These are phyloP conservation scores for Chrysanthemum makinoi DNA, from an alignment of 129 eudicot genomes.

Conservation along the genomic window DNA sequence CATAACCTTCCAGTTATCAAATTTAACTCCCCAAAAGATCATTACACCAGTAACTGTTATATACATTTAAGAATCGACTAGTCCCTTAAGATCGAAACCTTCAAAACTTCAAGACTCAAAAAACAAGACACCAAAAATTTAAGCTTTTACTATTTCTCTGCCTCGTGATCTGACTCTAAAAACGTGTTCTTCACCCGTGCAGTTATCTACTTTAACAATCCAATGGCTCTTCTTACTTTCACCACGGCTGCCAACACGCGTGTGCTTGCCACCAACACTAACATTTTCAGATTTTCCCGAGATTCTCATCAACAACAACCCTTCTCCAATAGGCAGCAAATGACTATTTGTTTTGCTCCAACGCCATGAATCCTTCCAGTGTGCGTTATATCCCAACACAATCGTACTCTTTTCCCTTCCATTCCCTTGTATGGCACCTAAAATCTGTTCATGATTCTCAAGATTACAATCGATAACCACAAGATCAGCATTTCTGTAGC, in stretches of 20 bases:
- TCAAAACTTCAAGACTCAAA: slow-evolving; percentile 11
- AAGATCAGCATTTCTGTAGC: slow-evolving; percentile 66
- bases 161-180: slow-evolving; percentile 67
- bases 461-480: slow-evolving; percentile 83
- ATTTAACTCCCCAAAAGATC: slow-evolving; percentile 9
- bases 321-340: slow-evolving; percentile 91
- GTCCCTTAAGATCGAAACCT: slow-evolving; percentile 7
- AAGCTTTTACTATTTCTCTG: slow-evolving; percentile 46
- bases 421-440: slow-evolving; percentile 41
- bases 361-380: slow-evolving; percentile 64
- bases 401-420: slow-evolving; percentile 38
- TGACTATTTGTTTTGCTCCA: slow-evolving; percentile 55
- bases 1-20: slow-evolving; percentile 15
- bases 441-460: slow-evolving; percentile 57
- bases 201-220: slow-evolving; percentile 73
- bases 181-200: slow-evolving; percentile 97
- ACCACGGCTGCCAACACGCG: slow-evolving; percentile 23
- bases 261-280: slow-evolving; percentile 28
- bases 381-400: slow-evolving; percentile 85
- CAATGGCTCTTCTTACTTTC: slow-evolving; percentile 51
- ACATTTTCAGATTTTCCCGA: slow-evolving; percentile 20
- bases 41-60: slow-evolving; percentile 16
- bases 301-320: slow-evolving; percentile 62
- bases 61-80: slow-evolving; percentile 29
- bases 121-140: slow-evolving; percentile 5